phyloP scores from a whole-genome alignment of 2,329 filamentous ascomycete genomes.

The Hypoxylon sp. region DNA sequence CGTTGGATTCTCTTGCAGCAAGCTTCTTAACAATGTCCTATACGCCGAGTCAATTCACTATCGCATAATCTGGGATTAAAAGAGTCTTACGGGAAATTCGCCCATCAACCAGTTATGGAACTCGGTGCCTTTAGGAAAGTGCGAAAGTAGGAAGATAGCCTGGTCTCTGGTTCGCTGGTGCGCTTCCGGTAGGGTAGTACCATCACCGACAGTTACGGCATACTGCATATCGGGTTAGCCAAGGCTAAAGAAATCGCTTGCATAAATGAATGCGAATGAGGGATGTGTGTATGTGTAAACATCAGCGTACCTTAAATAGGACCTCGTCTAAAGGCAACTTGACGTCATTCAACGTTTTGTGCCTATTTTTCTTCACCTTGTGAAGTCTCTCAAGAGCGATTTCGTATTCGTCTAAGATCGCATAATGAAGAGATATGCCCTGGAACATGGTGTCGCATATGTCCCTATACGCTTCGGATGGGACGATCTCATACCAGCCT shows the following conservation, averaged over 20 bases:
- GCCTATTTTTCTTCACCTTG: slow-evolving; percentile 54
- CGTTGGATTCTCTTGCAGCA: slow-evolving; percentile 34
- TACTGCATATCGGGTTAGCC: slow-evolving; percentile 57
- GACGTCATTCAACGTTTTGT: slow-evolving; percentile 49
- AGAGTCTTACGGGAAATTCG: slow-evolving; percentile 58
- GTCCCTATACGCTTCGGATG: slow-evolving; percentile 68
- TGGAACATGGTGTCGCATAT: slow-evolving; percentile 74
- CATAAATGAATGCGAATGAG: background rate
- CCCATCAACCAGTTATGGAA: slow-evolving; percentile 66
- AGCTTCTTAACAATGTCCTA: slow-evolving; percentile 43
- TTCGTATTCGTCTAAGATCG: slow-evolving; percentile 71
- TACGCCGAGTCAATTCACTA: slow-evolving; percentile 15
- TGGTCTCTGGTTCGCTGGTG: slow-evolving; percentile 63
- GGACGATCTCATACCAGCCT: slow-evolving; percentile 78
- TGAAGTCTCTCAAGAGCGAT: slow-evolving; percentile 53
- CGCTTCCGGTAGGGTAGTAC: slow-evolving; percentile 66
- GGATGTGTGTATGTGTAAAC: slow-evolving; percentile 15
- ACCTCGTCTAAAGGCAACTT: slow-evolving; percentile 53
- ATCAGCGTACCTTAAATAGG: slow-evolving; percentile 55
- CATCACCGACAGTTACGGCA: slow-evolving; percentile 67
- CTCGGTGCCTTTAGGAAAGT: slow-evolving; percentile 65
- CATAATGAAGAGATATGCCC: slow-evolving; percentile 75
- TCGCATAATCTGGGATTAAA: background rate
- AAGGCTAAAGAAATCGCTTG: background rate
- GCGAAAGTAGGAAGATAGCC: slow-evolving; percentile 66